Percentiles rank a stretch among this genome's conserved stretches.
Conservation (phyloP, 2,329 filamentous ascomycete species). For the Alternaria arbusti region DNA sequence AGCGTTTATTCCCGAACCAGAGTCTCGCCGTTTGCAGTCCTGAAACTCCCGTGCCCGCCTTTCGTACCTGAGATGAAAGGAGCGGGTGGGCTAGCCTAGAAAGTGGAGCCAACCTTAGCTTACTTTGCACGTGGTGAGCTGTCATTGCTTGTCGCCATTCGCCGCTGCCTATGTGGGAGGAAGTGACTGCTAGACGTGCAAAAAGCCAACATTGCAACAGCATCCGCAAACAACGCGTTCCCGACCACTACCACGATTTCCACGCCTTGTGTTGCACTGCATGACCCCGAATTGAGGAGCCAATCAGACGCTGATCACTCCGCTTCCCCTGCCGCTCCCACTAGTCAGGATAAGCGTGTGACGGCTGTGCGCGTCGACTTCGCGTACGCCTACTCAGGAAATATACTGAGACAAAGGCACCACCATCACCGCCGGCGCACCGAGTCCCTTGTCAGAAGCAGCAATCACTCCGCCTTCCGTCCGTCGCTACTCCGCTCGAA, state of each 20-base stretch:
- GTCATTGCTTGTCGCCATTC: slow-evolving; percentile 7
- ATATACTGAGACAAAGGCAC: slow-evolving; percentile 27
- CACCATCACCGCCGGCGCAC: slow-evolving; percentile 28
- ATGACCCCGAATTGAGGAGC: slow-evolving; percentile 6
- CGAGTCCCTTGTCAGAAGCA: slow-evolving; percentile 10
- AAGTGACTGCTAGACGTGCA: not conserved
- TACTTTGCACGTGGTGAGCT: slow-evolving; percentile 9
- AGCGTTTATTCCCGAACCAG: not conserved
- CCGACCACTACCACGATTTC: not conserved
- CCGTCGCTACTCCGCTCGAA: slow-evolving; percentile 15
- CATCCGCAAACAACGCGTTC: not conserved
- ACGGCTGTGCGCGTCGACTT: slow-evolving; percentile 13
- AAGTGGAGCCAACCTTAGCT: slow-evolving; percentile 3
- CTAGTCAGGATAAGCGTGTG: slow-evolving; percentile 17
- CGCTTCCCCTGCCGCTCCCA: slow-evolving; percentile 31
- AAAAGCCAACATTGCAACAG: not conserved
- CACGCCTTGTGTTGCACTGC: slow-evolving; percentile 8
- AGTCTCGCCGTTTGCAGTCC: not conserved
- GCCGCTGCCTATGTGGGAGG: not conserved
- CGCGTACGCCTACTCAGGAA: slow-evolving; percentile 25
- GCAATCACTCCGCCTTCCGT: slow-evolving; percentile 8
- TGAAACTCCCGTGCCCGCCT: not conserved
- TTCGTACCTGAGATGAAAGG: slow-evolving; percentile 4
- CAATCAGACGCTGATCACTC: slow-evolving; percentile 28
- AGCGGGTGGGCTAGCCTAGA: slow-evolving; percentile 2